Evolutionary conservation across 768 basidiomycete species (phyloP).

Genomic region (Rhodotorula paludigena): DNA sequence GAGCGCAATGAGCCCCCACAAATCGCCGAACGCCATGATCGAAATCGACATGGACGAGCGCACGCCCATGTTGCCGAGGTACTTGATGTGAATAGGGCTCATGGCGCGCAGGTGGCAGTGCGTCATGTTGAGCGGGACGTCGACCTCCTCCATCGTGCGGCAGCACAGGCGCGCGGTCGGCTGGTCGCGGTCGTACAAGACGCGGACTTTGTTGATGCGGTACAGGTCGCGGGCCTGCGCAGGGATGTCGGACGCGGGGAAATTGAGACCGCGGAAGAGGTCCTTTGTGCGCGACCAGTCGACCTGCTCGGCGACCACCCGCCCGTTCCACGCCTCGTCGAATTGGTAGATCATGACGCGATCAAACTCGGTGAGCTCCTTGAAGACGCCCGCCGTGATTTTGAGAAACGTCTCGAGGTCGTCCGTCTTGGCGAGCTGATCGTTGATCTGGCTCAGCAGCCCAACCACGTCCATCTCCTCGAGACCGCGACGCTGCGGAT

Average conservation of each 20-base stretch:
- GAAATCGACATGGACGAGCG: constrained; percentile 81
- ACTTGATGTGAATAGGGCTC: constrained; percentile 78
- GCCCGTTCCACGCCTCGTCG: constrained; percentile 43
- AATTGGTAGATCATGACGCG: constrained; percentile 65
- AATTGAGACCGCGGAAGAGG: constrained; percentile 66
- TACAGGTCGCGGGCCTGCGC: constrained; percentile 64
- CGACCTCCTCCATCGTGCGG: constrained; percentile 60
- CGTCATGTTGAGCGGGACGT: constrained; percentile 71
- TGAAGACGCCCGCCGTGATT: constrained; percentile 65
- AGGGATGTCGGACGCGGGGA: constrained; percentile 57
- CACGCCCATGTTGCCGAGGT: constrained; percentile 74
- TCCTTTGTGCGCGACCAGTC: constrained; percentile 72
- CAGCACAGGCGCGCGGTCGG: constrained; percentile 69
- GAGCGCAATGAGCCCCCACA: constrained; percentile 60
- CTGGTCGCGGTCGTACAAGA: constrained; percentile 68
- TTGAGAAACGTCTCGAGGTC: constrained; percentile 62
- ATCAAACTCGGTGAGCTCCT: constrained; percentile 76
- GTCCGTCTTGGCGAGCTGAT: constrained; percentile 64
- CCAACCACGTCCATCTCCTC: constrained; percentile 75
- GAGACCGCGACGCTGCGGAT: constrained; percentile 29
- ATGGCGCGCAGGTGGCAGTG: constrained; percentile 79
- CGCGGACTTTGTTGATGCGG: constrained; percentile 68
- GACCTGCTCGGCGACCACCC: constrained; percentile 67
- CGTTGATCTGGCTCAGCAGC: constrained; percentile 71
- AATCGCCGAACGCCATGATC: constrained; percentile 68